Evolutionary conservation across 164 flowering plant genomes (phyloP), one percentile per base, ranked within the genome.

Genomic region (Pachysandra terminalis): DNA sequence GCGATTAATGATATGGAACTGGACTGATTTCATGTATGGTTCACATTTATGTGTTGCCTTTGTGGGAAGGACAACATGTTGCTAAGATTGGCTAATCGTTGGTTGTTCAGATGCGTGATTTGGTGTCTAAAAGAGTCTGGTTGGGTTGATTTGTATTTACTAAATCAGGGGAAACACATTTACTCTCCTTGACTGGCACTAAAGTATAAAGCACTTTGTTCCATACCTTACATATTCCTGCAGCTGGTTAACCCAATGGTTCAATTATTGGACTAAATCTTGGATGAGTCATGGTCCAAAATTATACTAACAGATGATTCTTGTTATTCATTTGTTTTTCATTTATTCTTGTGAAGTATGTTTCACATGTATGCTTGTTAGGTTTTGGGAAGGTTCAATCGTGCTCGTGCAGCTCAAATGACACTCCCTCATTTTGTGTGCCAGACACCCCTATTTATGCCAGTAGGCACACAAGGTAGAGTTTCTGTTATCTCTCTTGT

Each of bases 381-480:
- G 98, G 74, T 95, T 63, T 69, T 95, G 19, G 98, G 93, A 70
- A 85, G 87, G 80, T 95, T 87, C 70, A 92, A 95, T 77, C 91
- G 96, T 67, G 99, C 98, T 66, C 94, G 98, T 56, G 98, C 98
- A 14, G 90, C 98, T 55, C 82, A 70, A 61, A 79, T 95, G 57
- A 89, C 85, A 16, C 89, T 95, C 10, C 98, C 96, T 57, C 98
- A 95, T 72, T 88, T 74, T 73, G 77, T 71, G 40, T 88, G 87
- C 70, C 91, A 90, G 71, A 95, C 98, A 14, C 98, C 99, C 67
- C 75, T 95, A 17, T 95, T 95, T 76, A 95, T 95, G 99, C 99
- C 99, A 32, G 98, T 95, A 24, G 99, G 98, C 19, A 92, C 97
- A n/a, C 92, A 95, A 87, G 98, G 99, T 92, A 68, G 81, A 27